These are phyloP conservation scores for Glutinoglossum americanum DNA, from an alignment of 495 filamentous ascomycete species.

Conservation along the genomic window DNA sequence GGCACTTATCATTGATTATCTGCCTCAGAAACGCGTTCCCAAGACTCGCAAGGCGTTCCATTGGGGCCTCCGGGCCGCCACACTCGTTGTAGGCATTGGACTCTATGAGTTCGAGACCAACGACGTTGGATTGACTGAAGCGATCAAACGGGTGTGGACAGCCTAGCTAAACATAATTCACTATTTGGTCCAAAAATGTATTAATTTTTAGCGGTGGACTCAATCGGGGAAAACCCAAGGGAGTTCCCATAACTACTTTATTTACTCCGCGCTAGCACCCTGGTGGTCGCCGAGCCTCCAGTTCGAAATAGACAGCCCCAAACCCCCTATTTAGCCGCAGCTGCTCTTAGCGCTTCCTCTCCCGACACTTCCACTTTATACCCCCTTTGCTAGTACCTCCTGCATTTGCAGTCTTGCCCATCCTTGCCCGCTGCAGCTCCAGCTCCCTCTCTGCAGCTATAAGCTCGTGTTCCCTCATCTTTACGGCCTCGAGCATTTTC, in stretches of 20 bases:
- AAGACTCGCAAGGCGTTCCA: conserved; percentile 36
- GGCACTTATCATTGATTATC: conserved; percentile 72
- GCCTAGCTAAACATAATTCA: conserved; percentile 21
- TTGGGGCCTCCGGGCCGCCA: conserved; percentile 62
- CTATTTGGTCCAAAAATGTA: not conserved
- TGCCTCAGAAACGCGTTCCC: conserved; percentile 50
- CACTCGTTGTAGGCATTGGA: conserved; percentile 61
- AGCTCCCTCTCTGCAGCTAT: conserved; percentile 51
- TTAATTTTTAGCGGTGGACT: not conserved
- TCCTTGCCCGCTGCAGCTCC: conserved; percentile 52
- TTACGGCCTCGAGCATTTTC: conserved; percentile 38
- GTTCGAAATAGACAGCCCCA: no score
- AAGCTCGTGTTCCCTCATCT: conserved; percentile 49
- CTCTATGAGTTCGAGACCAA: conserved; percentile 99
- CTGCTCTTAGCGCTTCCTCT: conserved; percentile 47
- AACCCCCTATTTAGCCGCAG: not conserved
- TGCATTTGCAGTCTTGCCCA: conserved; percentile 51
- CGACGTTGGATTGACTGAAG: conserved; percentile 84
- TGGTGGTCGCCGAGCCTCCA: no score
- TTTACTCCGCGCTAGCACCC: no score
- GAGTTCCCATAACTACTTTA: not conserved
- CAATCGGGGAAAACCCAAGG: not conserved
- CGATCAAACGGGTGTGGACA: conserved; percentile 66
- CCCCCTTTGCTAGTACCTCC: conserved; percentile 65
- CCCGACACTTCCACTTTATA: conserved; percentile 60